Evolutionary conservation across 169 alveolate genomes (phyloP).

Genomic region (Plasmodium chabaudi): DNA sequence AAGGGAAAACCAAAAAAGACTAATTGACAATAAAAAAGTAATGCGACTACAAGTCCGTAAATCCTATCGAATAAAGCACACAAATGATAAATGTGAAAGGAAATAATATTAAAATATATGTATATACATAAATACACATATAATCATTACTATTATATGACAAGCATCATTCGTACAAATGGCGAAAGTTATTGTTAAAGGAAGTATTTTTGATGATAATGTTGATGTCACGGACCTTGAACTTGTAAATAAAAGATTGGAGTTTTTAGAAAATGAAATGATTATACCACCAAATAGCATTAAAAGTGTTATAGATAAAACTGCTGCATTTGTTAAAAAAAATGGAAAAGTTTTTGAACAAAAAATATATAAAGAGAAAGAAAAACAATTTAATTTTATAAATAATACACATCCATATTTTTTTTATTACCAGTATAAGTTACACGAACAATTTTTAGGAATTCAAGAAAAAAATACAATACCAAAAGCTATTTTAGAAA

Average conservation of each 20-base stretch:
- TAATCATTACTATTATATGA: neutral
- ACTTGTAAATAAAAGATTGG: constrained; percentile 22
- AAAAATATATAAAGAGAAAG: constrained; percentile 87
- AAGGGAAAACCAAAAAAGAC: no score
- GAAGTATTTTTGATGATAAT: constrained; percentile 64
- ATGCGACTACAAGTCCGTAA: no score
- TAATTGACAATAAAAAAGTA: no score
- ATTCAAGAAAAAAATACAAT: constrained; percentile 36
- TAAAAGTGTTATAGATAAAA: constrained; percentile 90
- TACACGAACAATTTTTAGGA: constrained; percentile 82
- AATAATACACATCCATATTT: constrained; percentile 89
- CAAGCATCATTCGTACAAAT: constrained; percentile 15
- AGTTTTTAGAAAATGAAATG: constrained; percentile 77
- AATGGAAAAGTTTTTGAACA: constrained; percentile 92
- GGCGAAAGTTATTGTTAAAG: constrained; percentile 42
- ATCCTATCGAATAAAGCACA: neutral
- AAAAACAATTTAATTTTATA: constrained; percentile 86
- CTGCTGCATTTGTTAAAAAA: constrained; percentile 93
- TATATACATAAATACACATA: neutral
- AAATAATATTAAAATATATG: neutral
- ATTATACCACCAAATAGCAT: constrained; percentile 92
- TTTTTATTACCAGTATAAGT: constrained; percentile 87
- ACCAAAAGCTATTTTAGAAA: constrained; percentile 81
- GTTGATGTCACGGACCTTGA: constrained; percentile 49
- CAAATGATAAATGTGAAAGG: neutral